A percentile compares a stretch with the other conserved stretches of the same genome.
These are phyloP conservation scores for Termitomyces sp. DNA, from an alignment of 768 basidiomycete species.

Conservation along the genomic window DNA sequence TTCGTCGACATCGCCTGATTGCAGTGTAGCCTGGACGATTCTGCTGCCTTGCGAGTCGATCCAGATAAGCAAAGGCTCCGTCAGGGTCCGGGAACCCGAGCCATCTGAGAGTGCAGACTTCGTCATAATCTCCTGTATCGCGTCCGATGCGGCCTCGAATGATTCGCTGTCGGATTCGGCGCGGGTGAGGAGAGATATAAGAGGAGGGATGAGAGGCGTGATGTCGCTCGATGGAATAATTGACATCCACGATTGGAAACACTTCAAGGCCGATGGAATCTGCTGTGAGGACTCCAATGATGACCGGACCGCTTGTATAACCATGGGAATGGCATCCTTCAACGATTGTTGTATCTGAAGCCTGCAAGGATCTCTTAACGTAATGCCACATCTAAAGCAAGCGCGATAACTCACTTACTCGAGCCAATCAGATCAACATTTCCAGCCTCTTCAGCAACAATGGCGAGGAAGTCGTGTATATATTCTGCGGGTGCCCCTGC, in stretches of 20 bases:
- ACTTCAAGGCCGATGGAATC: conserved; percentile 69
- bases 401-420: conserved; percentile 55
- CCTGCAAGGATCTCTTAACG: conserved; percentile 30
- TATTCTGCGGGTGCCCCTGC: conserved; percentile 56
- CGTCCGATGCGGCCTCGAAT: conserved; percentile 66
- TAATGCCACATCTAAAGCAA: neutral
- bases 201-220: conserved; percentile 58
- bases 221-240: conserved; percentile 70
- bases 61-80: conserved; percentile 88
- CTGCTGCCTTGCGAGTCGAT: conserved; percentile 49
- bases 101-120: conserved; percentile 73
- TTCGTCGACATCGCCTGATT: conserved; percentile 45
- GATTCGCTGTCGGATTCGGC: conserved; percentile 45
- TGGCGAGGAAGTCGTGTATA: conserved; percentile 73
- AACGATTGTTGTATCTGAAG: conserved; percentile 63
- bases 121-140: conserved; percentile 74
- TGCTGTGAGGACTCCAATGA: conserved; percentile 51
- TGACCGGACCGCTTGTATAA: conserved; percentile 61
- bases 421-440: conserved; percentile 71
- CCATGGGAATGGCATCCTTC: conserved; percentile 64
- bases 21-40: conserved; percentile 35
- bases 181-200: conserved; percentile 63
- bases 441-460: conserved; percentile 80
- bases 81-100: conserved; percentile 64
- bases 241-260: conserved; percentile 81